Evolutionary conservation across 2,329 filamentous ascomycete species (phyloP).

Genomic region (Tolypocladium ovalisporum): DNA sequence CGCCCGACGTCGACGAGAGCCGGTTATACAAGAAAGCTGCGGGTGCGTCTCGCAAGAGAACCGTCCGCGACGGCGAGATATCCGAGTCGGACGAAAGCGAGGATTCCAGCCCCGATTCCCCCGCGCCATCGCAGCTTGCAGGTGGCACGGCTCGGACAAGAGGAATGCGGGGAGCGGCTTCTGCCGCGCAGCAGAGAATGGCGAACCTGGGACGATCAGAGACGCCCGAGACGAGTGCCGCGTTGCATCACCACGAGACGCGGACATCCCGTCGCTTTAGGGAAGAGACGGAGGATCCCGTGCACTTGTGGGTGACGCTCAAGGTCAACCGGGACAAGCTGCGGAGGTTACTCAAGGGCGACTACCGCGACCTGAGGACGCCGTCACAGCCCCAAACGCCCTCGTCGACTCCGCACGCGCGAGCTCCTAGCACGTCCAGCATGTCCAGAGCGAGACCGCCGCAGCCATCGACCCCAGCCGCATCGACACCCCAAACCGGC

Average conservation of each 20-base stretch:
- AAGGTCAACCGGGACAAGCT: conserved; percentile 64
- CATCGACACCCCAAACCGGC: conserved; percentile 19
- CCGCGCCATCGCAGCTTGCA: conserved; percentile 59
- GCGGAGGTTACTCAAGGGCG: conserved; percentile 50
- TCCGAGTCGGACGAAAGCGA: conserved; percentile 91
- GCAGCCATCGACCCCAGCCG: conserved; percentile 26
- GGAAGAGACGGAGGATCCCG: conserved; percentile 70
- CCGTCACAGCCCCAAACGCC: conserved; percentile 25
- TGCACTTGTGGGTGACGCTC: conserved; percentile 63
- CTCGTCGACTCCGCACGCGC: conserved; percentile 15
- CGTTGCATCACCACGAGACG: conserved; percentile 57
- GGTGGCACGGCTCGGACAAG: conserved; percentile 75
- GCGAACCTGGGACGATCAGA: conserved; percentile 72
- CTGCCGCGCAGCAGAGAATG: conserved; percentile 79
- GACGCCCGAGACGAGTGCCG: conserved; percentile 65
- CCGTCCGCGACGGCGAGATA: conserved; percentile 50
- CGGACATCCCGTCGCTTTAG: conserved; percentile 55
- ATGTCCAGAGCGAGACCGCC: conserved; percentile 21
- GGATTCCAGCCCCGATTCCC: conserved; percentile 78
- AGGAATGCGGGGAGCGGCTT: conserved; percentile 80
- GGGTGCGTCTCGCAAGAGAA: conserved; percentile 46
- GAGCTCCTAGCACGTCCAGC: conserved; percentile 19
- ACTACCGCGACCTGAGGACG: conserved; percentile 27
- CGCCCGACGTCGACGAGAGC: conserved; percentile 68
- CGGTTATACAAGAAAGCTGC: conserved; percentile 73